phyloP scores from a whole-genome alignment of 139 green algal species.

The Eudorina sp. region DNA sequence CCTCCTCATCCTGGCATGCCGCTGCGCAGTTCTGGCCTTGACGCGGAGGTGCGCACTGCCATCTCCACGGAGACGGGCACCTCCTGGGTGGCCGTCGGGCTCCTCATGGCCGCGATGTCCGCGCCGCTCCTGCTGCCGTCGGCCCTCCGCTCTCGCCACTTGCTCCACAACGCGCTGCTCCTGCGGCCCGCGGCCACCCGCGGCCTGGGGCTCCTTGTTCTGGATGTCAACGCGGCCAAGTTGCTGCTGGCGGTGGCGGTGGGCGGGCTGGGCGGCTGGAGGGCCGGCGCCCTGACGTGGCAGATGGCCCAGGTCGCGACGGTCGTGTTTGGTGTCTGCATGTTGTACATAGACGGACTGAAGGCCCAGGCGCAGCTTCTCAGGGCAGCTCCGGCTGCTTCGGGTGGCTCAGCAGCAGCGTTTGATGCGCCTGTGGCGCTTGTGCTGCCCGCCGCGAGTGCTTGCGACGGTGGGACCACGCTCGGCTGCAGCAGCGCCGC shows the following conservation, averaged over 20 bases:
- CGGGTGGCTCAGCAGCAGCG: neutral
- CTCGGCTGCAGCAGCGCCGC: neutral
- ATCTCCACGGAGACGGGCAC: too few species aligned
- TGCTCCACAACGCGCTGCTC: slow-evolving; percentile 26
- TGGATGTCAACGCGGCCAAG: slow-evolving; percentile 26
- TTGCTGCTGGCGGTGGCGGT: neutral
- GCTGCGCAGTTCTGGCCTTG: neutral
- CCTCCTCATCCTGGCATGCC: too few species aligned
- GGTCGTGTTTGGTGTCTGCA: neutral
- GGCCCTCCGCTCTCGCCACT: neutral
- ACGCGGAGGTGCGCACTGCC: neutral
- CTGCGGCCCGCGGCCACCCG: slow-evolving; percentile 9
- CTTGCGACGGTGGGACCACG: neutral
- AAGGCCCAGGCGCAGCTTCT: neutral
- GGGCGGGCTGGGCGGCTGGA: neutral
- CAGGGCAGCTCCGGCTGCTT: too few species aligned
- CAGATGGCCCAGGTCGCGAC: slow-evolving; percentile 26
- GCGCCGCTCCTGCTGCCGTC: slow-evolving; percentile 19
- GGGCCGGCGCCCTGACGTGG: neutral
- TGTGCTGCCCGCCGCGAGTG: neutral
- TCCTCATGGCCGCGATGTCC: slow-evolving; percentile 1
- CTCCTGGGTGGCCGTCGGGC: neutral
- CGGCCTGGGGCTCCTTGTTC: slow-evolving; percentile 1
- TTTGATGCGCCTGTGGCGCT: neutral
- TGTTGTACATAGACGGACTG: neutral